phyloP scores from a whole-genome alignment of 2,329 filamentous ascomycete species.

The Cladophialophora yegresii region DNA sequence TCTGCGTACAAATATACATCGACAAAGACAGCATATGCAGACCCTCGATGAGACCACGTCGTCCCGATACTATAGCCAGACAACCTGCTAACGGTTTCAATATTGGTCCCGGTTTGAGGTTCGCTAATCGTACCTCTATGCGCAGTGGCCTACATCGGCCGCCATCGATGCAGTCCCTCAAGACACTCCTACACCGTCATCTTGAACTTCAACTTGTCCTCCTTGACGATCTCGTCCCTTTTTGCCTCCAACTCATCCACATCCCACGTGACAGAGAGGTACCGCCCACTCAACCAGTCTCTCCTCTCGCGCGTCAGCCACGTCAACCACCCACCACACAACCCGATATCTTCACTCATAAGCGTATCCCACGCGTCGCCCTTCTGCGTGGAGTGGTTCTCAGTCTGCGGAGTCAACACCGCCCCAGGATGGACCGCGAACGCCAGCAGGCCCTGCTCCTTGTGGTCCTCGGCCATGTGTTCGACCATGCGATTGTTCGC shows the following conservation, averaged over 20 bases:
- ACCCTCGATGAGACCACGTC: too few species aligned
- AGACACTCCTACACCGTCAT: slow-evolving; percentile 30
- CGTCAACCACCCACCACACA: slow-evolving; percentile 37
- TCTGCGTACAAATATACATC: too few species aligned
- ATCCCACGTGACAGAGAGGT: slow-evolving; percentile 35
- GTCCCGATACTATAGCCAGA: too few species aligned
- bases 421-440: slow-evolving; percentile 31
- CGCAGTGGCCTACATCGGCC: too few species aligned
- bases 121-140: too few species aligned
- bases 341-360: slow-evolving; percentile 30
- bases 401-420: slow-evolving; percentile 27
- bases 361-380: slow-evolving; percentile 27
- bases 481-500: slow-evolving; percentile 28
- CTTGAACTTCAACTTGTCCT: slow-evolving; percentile 46
- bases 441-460: slow-evolving; percentile 17
- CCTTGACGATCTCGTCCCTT: slow-evolving; percentile 33
- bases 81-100: too few species aligned
- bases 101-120: too few species aligned
- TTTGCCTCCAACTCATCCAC: slow-evolving; percentile 34
- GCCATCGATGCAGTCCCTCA: too few species aligned
- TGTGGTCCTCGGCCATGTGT: slow-evolving; percentile 27
- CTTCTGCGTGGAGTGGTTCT: slow-evolving; percentile 20
- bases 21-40: too few species aligned
- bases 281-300: slow-evolving; percentile 29
- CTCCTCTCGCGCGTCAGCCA: slow-evolving; percentile 38